These are phyloP conservation scores for Xylariaceae sp. DNA, from an alignment of 2,329 filamentous ascomycete species.

Conservation along the genomic window DNA sequence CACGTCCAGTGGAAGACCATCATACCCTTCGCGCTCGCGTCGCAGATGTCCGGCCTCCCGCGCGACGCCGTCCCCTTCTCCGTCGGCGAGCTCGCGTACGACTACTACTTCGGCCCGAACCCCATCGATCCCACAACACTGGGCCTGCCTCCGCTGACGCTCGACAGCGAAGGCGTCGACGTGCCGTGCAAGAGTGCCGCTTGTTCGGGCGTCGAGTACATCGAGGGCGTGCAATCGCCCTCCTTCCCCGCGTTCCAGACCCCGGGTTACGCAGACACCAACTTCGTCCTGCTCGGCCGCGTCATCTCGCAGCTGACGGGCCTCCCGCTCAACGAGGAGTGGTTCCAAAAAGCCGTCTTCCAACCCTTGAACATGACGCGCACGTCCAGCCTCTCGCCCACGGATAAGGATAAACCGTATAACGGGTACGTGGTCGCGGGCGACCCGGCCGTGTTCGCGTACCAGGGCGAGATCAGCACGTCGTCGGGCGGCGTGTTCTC, in stretches of 20 bases:
- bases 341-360: slow-evolving; percentile 20
- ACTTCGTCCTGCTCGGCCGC: slow-evolving; percentile 23
- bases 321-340: slow-evolving; percentile 13
- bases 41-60: slow-evolving; percentile 28
- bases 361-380: slow-evolving; percentile 18
- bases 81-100: slow-evolving; percentile 9
- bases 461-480: slow-evolving; percentile 15
- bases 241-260: slow-evolving; percentile 21
- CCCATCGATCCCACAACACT: slow-evolving; percentile 11
- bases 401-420: slow-evolving; percentile 9
- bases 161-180: slow-evolving; percentile 10
- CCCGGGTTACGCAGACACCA: slow-evolving; percentile 23
- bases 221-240: slow-evolving; percentile 23
- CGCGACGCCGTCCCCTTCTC: slow-evolving; percentile 22
- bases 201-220: slow-evolving; percentile 22
- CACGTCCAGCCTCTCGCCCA: slow-evolving; percentile 18
- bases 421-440: slow-evolving; percentile 19
- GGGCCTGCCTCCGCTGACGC: slow-evolving; percentile 12
- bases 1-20: slow-evolving; percentile 30
- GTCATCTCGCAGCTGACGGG: slow-evolving; percentile 20
- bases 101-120: slow-evolving; percentile 5
- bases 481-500: slow-evolving; percentile 31
- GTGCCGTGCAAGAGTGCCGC: slow-evolving; percentile 4
- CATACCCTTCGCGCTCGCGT: slow-evolving; percentile 29
- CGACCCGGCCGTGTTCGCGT: slow-evolving; percentile 5